Base-by-base conservation (phyloP, 2,329 filamentous ascomycete genomes). In the Ceratocystis alfenasii region DNA sequence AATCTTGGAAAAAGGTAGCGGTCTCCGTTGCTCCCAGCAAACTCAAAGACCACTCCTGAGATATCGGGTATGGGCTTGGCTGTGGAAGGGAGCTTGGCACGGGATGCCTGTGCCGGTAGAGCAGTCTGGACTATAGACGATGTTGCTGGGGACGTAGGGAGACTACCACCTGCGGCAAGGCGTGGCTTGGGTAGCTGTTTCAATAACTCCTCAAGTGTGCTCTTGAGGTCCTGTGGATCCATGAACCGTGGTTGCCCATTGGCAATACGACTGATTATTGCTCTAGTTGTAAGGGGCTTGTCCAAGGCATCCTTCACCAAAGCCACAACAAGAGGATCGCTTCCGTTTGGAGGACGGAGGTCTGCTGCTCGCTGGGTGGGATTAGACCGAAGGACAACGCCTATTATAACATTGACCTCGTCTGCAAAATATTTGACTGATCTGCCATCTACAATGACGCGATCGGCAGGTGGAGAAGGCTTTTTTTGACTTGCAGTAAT, bases 1-100 rank as follows among this genome's bases (percentile, higher is more conserved):
- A 88, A 87, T 70, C 86, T 88, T 1, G 89, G 89, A 69, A 94
- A 92, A 61, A 90, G 76, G 72, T 89, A 92, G 30, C 88, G 83
- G 73, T 93, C 89, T 59, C 87, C 88, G 2, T 78, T 84, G 44
- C 85, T 85, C 60, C 82, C 81, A 4, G 78, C 73, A 73, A 90
- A 89, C 70, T 89, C 86, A 68, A 90, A 82, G 0, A 87, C 82
- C 15, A 88, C 78, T n/a, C 85, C 84, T 1, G 84, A 80, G 55
- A 87, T 81, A 66, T 87, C 86, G 30, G 81, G 81, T 17, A 50
- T 59, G 20, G 60, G n/a, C 60, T 67, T 67, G 17, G 50, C 22
- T 30, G 48, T 28, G n/a, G 45, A 46, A 30, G 66, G 50, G 7
- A 63, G 63, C 70, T 82, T 85, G 45, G 66, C 44, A 22, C 62